Evolutionary conservation across 441 rosid genomes (phyloP), one percentile per base, ranked within the genome.

Genomic region (Populus hybrid): DNA sequence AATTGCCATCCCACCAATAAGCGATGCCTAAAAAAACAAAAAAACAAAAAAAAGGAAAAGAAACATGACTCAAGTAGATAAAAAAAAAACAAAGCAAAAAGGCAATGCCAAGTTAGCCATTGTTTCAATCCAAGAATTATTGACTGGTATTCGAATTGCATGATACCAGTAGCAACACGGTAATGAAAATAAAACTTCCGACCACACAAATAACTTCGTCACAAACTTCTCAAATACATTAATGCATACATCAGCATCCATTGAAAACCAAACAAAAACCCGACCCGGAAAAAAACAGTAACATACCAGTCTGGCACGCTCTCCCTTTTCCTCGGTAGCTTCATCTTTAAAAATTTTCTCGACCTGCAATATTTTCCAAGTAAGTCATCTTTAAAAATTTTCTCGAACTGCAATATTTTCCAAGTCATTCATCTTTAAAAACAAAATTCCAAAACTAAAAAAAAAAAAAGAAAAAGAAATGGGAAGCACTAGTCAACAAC

Each of bases 291-390:
- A 16, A 69, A 50, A 30, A 6, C 18, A 12, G 57, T 14, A 28
- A 63, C 93, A 87, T 72, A 96, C 98, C 99, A 96, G 90, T 86
- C 98, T 87, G 73, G 99, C 99, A 71, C 97, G 97, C 77, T 93
- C 97, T 71, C 99, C 99, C 79, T 94, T 96, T 87, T 96, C 99
- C 84, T 93, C 99, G 67, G 78, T 92, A 76, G 99, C 99, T 50
- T 96, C 98, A 89, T 96, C 95, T 87, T 91, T 96, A 76, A 96
- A 76, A 80, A 96, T 93, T 75, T 46, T 89, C 34, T 94, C 94
- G 54, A n/a, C 76, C 63, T 26, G 50, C 38, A 73, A 78, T 42
- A 28, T 67, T 50, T 36, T 80, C 72, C 82, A 70, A 50, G 11
- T 16, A 75, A 23, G 57, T 14, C 3, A 28, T 12, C 35, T 3